Base-by-base conservation (phyloP, 2,329 filamentous ascomycete genomes). In the Zasmidium angulare region DNA sequence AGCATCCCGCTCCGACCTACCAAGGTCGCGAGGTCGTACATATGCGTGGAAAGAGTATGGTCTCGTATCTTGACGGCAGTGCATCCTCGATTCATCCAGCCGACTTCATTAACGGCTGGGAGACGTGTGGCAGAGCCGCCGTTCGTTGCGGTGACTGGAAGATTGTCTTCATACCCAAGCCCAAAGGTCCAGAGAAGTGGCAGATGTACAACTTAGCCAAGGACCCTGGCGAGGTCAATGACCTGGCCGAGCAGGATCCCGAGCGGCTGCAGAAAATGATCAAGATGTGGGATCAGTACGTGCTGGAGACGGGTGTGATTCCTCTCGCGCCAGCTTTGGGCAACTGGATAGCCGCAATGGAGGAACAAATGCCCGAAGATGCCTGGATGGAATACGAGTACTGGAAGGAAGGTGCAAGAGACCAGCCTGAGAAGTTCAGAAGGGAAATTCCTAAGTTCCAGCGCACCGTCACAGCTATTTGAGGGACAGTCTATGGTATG, bases 371-470 rank as follows among this genome's bases (percentile, higher is more conserved):
- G 84, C 82, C 81, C 0, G 84, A 87, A 70, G 84, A 86, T 67
- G 83, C 81, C 6, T 86, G 84, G 84, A 86, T 87, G 74, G 84
- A 87, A 73, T 86, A 85, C 69, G 83, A 86, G 71, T 87, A 86
- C 63, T 87, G 84, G 84, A 81, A 82, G 60, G 75, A 78, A 2
- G 81, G 81, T 0, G 81, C 81, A 2, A 73, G 81, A 31, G 72
- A 76, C 21, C 63, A 72, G 50, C 72, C 72, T n/a, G 67, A 74
- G 59, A 66, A 69, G 54, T 76, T 75, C 46, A 64, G 64, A 22
- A 72, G 64, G 63, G 59, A 69, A 12, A 67, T 71, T 36, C 69
- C 69, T 12, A 68, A 71, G 55, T 74, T 74, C 54, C 60, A 56
- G 36, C 66, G 69, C 49, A 58, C 55, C 36, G 66, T 68, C 12